These are phyloP conservation scores for Paramecium pentaurelia DNA, from an alignment of 73 alveolate species.

Conservation along the genomic window DNA sequence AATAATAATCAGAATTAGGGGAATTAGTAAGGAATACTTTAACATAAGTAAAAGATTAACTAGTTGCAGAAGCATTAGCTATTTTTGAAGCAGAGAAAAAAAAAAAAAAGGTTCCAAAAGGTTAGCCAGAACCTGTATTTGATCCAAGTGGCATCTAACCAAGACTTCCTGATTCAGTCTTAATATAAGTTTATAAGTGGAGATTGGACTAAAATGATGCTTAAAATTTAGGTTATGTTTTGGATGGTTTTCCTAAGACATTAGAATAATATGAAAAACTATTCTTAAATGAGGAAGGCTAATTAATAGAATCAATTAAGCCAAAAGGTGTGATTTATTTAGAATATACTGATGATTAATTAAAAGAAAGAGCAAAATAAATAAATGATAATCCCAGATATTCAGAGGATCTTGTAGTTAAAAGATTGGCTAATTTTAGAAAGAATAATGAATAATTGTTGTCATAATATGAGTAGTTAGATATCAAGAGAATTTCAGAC, in stretches of 20 bases:
- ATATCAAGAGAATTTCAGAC: not conserved
- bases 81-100: constrained; percentile 55
- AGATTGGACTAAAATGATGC: constrained; percentile 49
- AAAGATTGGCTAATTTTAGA: constrained; percentile 38
- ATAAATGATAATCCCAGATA: not conserved
- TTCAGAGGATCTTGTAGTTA: not conserved
- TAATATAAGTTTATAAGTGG: constrained; percentile 37
- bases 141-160: constrained; percentile 37
- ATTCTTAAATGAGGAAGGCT: constrained; percentile 39
- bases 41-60: not conserved
- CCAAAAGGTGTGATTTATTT: constrained; percentile 48
- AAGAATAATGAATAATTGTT: constrained; percentile 26
- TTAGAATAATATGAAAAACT: constrained; percentile 55
- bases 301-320: not conserved
- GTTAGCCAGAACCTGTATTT: constrained; percentile 61
- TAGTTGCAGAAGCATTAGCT: constrained; percentile 39
- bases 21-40: constrained; percentile 48
- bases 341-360: not conserved
- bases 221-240: constrained; percentile 58
- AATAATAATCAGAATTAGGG: constrained; percentile 50
- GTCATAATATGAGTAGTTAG: not conserved
- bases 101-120: constrained; percentile 59
- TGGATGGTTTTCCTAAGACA: constrained; percentile 66
- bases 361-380: constrained; percentile 39
- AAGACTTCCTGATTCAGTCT: constrained; percentile 49